Evolutionary conservation across 78 protist species (phyloP).

Genomic region (Dictyostelium firmibasis): DNA sequence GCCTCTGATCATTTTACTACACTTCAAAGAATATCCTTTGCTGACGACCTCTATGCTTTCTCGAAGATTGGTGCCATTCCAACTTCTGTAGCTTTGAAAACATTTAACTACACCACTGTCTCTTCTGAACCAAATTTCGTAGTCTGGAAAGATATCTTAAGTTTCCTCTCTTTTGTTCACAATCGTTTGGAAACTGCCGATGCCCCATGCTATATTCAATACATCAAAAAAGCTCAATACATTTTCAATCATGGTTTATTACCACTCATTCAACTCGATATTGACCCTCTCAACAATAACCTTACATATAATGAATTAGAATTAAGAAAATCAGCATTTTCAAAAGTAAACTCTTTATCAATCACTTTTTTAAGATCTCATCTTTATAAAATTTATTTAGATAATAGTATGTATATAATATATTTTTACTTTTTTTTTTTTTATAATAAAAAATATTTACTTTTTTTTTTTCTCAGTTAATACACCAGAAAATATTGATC

Average conservation of each 20-base stretch:
- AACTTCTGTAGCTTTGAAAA: background rate
- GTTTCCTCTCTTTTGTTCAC: background rate
- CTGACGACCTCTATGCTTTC: conserved; percentile 36
- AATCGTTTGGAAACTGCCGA: background rate
- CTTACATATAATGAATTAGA: background rate
- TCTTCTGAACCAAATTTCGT: background rate
- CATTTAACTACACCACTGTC: background rate
- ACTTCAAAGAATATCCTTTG: background rate
- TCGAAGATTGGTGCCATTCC: background rate
- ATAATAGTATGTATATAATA: background rate
- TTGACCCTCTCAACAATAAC: background rate
- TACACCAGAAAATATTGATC: conserved; percentile 22
- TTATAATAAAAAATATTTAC: background rate
- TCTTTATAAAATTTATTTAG: conserved; percentile 8
- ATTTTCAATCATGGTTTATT: conserved; percentile 1
- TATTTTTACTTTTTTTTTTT: background rate
- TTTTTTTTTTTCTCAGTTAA: background rate
- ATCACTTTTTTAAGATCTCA: background rate
- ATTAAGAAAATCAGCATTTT: background rate
- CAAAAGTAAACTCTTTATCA: background rate
- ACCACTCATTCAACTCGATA: background rate
- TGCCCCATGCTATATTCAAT: conserved; percentile 13
- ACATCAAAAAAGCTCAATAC: background rate
- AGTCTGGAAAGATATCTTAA: background rate
- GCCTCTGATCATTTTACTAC: background rate